Evolutionary conservation across 495 filamentous ascomycete genomes (phyloP).

Genomic region (Penicillium cosmopolitanum): DNA sequence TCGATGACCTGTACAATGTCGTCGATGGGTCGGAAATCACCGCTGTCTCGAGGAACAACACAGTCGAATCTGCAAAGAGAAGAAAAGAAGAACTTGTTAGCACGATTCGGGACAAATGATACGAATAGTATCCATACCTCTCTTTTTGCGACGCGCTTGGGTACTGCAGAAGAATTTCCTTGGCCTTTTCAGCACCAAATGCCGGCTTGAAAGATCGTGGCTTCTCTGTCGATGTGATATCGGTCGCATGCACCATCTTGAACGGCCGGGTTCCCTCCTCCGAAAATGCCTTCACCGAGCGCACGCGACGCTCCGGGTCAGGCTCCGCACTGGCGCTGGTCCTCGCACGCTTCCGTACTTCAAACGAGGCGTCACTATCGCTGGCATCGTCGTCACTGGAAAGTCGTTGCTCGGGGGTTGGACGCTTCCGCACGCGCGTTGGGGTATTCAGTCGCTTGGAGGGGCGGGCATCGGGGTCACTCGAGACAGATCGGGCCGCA

Average conservation of each 20-base stretch:
- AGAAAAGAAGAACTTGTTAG: conserved; percentile 12
- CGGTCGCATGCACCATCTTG: conserved; percentile 67
- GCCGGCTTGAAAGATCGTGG: conserved; percentile 50
- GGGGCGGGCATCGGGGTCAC: conserved; percentile 33
- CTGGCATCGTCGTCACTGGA: conserved; percentile 55
- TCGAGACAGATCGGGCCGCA: conserved; percentile 41
- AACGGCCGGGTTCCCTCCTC: conserved; percentile 54
- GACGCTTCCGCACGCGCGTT: conserved; percentile 47
- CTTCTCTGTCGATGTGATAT: conserved; percentile 60
- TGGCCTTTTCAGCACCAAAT: conserved; percentile 49
- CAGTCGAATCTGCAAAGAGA: conserved; percentile 67
- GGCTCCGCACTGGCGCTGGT: conserved; percentile 47
- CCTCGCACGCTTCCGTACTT: conserved; percentile 51
- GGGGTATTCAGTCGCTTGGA: conserved; percentile 43
- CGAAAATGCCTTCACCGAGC: conserved; percentile 63
- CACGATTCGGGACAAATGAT: background rate
- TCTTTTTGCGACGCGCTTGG: conserved; percentile 71
- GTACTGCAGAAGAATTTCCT: conserved; percentile 68
- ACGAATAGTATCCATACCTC: conserved; percentile 49
- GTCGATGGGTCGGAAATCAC: conserved; percentile 80
- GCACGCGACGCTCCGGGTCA: conserved; percentile 62
- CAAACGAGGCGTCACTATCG: conserved; percentile 51
- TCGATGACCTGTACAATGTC: conserved; percentile 84
- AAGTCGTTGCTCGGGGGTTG: conserved; percentile 49
- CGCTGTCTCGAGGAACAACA: conserved; percentile 70